A percentile compares a stretch with the other conserved stretches of the same genome.
phyloP scores from a whole-genome alignment of 2,329 filamentous ascomycete genomes.

The Pseudogymnoascus sp. region DNA sequence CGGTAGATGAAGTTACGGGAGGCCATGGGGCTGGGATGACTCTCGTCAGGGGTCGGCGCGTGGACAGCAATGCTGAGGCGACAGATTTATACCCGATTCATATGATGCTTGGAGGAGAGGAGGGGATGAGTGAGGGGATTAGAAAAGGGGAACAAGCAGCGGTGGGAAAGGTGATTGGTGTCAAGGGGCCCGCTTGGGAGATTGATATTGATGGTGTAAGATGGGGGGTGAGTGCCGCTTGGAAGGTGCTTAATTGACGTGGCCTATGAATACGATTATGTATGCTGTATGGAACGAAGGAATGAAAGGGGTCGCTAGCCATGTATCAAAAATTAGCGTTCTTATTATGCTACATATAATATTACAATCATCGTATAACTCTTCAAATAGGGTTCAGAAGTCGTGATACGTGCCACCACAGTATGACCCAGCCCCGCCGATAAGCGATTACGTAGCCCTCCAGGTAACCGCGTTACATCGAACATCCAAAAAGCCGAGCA shows the following conservation, averaged over 20 bases:
- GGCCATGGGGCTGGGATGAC: slow-evolving; percentile 22
- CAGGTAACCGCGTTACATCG: neutral
- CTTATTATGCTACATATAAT: neutral
- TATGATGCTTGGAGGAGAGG: slow-evolving; percentile 28
- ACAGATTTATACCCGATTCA: slow-evolving; percentile 14
- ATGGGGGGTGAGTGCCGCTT: slow-evolving; percentile 31
- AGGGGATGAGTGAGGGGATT: slow-evolving; percentile 17
- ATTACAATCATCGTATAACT: neutral
- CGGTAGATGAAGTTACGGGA: slow-evolving; percentile 24
- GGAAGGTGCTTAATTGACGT: slow-evolving; percentile 24
- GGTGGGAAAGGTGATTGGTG: slow-evolving; percentile 23
- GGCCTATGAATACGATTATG: neutral
- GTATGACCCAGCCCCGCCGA: neutral
- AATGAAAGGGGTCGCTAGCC: neutral
- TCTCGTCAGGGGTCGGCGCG: slow-evolving; percentile 23
- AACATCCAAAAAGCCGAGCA: neutral
- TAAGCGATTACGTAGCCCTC: slow-evolving; percentile 8
- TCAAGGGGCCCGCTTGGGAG: slow-evolving; percentile 30
- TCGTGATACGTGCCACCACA: neutral
- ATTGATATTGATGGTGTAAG: slow-evolving; percentile 24
- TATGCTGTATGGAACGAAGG: neutral
- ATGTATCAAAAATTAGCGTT: neutral
- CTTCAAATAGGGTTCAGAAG: neutral
- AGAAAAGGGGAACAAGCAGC: slow-evolving; percentile 23
- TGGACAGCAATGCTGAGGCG: slow-evolving; percentile 17